These are phyloP conservation scores for Trametes maxima DNA, from an alignment of 768 basidiomycete species.

Conservation along the genomic window DNA sequence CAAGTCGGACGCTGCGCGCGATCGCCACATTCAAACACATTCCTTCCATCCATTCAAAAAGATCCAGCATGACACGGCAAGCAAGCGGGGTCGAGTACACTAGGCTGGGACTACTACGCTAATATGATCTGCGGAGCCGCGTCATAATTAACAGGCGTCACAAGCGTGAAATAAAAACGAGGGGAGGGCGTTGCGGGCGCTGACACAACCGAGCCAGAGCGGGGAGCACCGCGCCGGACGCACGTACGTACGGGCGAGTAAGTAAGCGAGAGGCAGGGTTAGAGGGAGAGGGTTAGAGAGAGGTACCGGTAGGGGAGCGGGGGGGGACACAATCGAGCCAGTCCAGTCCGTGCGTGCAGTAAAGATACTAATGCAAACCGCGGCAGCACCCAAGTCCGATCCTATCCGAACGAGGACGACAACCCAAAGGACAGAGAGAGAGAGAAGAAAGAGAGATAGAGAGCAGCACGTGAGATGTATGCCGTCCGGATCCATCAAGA, in stretches of 20 bases:
- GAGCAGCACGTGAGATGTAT: no score
- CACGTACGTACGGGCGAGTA: no score
- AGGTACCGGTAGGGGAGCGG: not conserved
- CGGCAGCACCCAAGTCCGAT: not conserved
- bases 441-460: not conserved
- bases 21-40: no score
- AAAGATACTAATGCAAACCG: constrained; percentile 1
- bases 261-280: not conserved
- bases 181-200: not conserved
- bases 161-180: not conserved
- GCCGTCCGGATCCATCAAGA: no score
- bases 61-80: no score
- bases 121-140: not conserved
- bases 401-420: not conserved
- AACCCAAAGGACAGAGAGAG: not conserved
- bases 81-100: not conserved
- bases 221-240: no score
- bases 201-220: no score
- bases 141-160: no score
- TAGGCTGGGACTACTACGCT: not conserved
- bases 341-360: constrained; percentile 8
- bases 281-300: not conserved
- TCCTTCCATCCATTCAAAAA: no score
- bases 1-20: no score
- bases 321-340: not conserved